phyloP scores from a whole-genome alignment of 257 asterid genomes.

The Nicotiana tomentosiformis region DNA sequence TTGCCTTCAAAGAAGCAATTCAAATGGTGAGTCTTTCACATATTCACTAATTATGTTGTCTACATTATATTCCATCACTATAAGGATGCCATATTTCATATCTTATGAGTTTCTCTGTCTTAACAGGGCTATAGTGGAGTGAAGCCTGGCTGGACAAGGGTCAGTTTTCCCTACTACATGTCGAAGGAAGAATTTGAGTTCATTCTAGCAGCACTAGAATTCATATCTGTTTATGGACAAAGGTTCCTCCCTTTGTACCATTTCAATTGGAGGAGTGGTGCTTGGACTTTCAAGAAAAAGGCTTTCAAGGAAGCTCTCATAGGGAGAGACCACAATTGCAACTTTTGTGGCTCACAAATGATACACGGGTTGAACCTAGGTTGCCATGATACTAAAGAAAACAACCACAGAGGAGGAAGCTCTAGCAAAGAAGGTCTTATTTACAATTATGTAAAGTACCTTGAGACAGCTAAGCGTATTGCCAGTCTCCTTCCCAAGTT shows the following conservation, averaged over 20 bases:
- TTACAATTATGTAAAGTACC: slow-evolving; percentile 23
- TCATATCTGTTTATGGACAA: slow-evolving; percentile 35
- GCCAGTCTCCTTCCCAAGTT: slow-evolving; percentile 36
- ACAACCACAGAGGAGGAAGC: background rate
- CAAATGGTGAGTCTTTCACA: background rate
- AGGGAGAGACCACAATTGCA: background rate
- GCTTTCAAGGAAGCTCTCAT: background rate
- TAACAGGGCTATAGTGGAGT: slow-evolving; percentile 43
- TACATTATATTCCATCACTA: no score
- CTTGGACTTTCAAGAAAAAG: slow-evolving; percentile 36
- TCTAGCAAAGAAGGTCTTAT: background rate
- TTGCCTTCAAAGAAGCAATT: slow-evolving; percentile 17
- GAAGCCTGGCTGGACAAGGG: slow-evolving; percentile 63
- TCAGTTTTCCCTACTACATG: slow-evolving; percentile 37
- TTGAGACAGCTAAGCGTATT: slow-evolving; percentile 36
- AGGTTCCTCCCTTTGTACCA: slow-evolving; percentile 37
- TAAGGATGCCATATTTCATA: no score
- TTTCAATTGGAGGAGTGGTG: slow-evolving; percentile 39
- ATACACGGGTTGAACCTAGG: slow-evolving; percentile 7
- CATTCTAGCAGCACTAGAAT: slow-evolving; percentile 40
- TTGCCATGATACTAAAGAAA: background rate
- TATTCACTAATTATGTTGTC: no score
- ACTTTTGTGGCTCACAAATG: background rate
- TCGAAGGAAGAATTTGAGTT: slow-evolving; percentile 36
- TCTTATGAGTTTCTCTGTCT: background rate